Base-by-base conservation (phyloP, 2,329 filamentous ascomycete species). In the Leptographium lundbergii region DNA sequence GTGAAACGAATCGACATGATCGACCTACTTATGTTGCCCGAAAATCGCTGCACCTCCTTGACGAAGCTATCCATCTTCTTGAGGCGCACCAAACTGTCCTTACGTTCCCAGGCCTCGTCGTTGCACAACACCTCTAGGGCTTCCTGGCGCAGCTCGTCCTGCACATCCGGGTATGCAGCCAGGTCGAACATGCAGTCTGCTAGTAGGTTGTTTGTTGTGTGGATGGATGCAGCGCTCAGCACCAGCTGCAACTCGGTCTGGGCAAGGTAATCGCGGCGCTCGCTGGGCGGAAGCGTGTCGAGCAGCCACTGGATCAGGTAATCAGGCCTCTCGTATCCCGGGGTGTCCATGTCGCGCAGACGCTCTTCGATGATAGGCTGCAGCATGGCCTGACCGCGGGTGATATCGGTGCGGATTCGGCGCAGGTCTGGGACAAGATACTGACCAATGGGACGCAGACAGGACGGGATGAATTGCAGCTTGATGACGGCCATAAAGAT, bases 171-270 rank as follows among this genome's bases (percentile, higher is more conserved):
- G 39, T 77, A 67, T 4, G 74, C 72, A 3, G 74, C 73, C 17
- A 82, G 68, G 61, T 81, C 78, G 58, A 74, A 78, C 57, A 82
- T 69, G 59, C 76, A 73, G 62, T 80, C 76, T 27, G 74, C 76
- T 3, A 78, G 64, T 3, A 75, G 64, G 22, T 73, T 72, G 60
- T 73, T 75, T 0, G 74, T 77, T 1, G 74, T 75, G 60, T 77
- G 75, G 22, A 77, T 76, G 6, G 74, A 71, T 2, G 74, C 74
- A 6, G 75, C 72, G 22, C 72, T 71, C 11, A 77, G 63, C 36
- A 77, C 69, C n/a, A 78, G 69, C 63, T 77, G 74, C 34, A 77
- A 63, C 61, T 75, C 69, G 1, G 74, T 70, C 61, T 76, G 74
- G 0, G 68, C 69, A 36, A 68, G 67, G 36, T 71, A 64, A 57